Evolutionary conservation across 495 filamentous ascomycete species (phyloP), one percentile per base, ranked within the genome.

Genomic region (Pyrenula massariospora): DNA sequence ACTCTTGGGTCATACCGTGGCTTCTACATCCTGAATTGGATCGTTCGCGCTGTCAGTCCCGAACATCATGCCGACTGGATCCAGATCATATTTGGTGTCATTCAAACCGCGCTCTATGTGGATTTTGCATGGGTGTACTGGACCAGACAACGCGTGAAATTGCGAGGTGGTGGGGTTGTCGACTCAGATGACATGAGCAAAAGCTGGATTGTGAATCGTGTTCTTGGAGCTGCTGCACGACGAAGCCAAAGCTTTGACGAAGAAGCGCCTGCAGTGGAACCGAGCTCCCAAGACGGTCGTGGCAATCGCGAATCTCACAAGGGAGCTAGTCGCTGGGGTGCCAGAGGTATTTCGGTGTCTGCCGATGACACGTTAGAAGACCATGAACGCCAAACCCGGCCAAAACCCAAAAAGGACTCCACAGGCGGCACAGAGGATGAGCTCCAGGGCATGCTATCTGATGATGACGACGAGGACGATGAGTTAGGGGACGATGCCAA

Each of bases 121-220:
- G 94, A 98, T 67, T 98, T 98, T 66, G 89, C 87, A 22, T 96
- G 91, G 91, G 89, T 98, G 0, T 98, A 98, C 73, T 96, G 86
- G 73, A 85, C 85, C 2, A 78, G 93, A 36, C 94, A 97, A 72
- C 81, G 89, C 31, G 91, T 98, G 62, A 96, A 96, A 80, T 84
- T 98, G 2, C 80, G 93, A 50, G 84, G 85, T 58, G 92, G 92
- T 56, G 91, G 89, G 2, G 78, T 97, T 19, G 88, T 98, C n/a
- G 93, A 98, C 64, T 84, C 84, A 3, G 92, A 96, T 50, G 93
- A 98, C 66, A 77, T 92, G 54, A 75, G 83, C 31, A 82, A 86
- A 51, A 88, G 91, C 55, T 96, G 91, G 79, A 72, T 98, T 19
- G 68, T 75, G 51, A 79, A 68, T 57, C 73, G 70, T 54, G 71